Evolutionary conservation across 2,329 filamentous ascomycete genomes (phyloP), one percentile per base, ranked within the genome.

Genomic region (Corynespora cassiicola): DNA sequence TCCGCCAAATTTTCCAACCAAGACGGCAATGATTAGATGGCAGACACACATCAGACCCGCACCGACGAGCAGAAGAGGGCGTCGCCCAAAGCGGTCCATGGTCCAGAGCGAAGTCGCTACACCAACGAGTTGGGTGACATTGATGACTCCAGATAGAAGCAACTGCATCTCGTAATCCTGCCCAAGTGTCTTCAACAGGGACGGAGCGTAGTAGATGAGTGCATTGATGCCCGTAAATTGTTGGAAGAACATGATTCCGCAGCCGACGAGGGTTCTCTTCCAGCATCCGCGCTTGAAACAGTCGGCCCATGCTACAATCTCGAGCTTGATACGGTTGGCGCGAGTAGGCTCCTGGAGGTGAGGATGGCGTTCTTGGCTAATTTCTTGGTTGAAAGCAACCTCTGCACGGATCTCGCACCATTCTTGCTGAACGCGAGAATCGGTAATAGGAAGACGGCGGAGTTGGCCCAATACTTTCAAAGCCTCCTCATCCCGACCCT

Each of bases 101-200:
- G 63, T 69, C 60, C 64, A 73, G n/a, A 74, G 51, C 5, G 65
- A 70, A 7, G 61, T 66, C 5, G 52, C 42, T 6, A 74, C 70
- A 28, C 69, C 70, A 7, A 74, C 56, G 14, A 74, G 61, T 41
- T 75, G 72, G 1, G 66, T 56, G 12, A 72, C 62, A 42, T 75
- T 86, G 80, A 79, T 81, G 52, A 88, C 87, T 7, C 80, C 81
- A 12, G 83, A 86, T 11, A 85, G 79, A 18, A 87, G 69, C 4
- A 89, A 76, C 19, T 73, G 16, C 73, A 76, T 65, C 3, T 72
- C 66, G 0, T 77, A 78, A 6, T 72, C 70, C 8, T 85, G 69
- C 0, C 82, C 82, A 2, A 82, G 80, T 35, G 82, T 78, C 16
- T 74, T 64, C 48, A 86, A 86, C 0, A 86, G 70, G 0, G 77